phyloP scores from a whole-genome alignment of 2,329 filamentous ascomycete species.

The Kalaharituber pfeilii region DNA sequence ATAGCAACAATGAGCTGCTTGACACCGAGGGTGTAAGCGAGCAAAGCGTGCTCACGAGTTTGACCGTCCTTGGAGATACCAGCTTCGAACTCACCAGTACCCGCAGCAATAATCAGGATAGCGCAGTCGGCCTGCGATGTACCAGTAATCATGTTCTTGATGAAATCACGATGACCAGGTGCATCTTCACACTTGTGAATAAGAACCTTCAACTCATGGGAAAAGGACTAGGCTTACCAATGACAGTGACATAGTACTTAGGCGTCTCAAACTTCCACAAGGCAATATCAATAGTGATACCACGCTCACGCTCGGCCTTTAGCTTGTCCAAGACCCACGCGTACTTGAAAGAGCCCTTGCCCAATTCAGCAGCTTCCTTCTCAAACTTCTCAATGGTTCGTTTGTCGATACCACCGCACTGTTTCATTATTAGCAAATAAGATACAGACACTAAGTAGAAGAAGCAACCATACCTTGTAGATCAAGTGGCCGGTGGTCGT shows the following conservation, averaged over 20 bases:
- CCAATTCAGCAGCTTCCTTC: constrained; percentile 99
- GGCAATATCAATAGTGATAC: constrained; percentile 99
- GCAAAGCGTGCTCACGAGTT: constrained; percentile 99
- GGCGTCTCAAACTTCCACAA: constrained; percentile 99
- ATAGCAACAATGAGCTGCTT: constrained; percentile 99
- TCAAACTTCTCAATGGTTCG: constrained; percentile 99
- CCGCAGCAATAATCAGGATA: constrained; percentile 98
- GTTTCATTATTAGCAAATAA: background rate
- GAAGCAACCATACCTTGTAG: constrained; percentile 48
- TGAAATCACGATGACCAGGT: constrained; percentile 99
- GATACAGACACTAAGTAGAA: background rate
- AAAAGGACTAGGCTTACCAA: constrained; percentile 43
- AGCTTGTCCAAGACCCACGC: constrained; percentile 99
- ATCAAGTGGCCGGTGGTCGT: constrained; percentile 96
- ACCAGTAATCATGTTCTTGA: constrained; percentile 99
- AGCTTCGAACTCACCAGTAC: constrained; percentile 99
- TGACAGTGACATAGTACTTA: constrained; percentile 96
- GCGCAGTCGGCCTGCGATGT: constrained; percentile 99
- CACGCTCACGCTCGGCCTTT: constrained; percentile 99
- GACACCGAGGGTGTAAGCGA: constrained; percentile 99
- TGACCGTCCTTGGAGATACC: constrained; percentile 99
- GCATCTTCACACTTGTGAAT: too few species aligned
- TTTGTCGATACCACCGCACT: constrained; percentile 99
- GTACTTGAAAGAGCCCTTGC: constrained; percentile 99
- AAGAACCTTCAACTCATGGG: too few species aligned